Evolutionary conservation across 2,329 filamentous ascomycete genomes (phyloP).

Genomic region (Mycosphaerella arachidis): DNA sequence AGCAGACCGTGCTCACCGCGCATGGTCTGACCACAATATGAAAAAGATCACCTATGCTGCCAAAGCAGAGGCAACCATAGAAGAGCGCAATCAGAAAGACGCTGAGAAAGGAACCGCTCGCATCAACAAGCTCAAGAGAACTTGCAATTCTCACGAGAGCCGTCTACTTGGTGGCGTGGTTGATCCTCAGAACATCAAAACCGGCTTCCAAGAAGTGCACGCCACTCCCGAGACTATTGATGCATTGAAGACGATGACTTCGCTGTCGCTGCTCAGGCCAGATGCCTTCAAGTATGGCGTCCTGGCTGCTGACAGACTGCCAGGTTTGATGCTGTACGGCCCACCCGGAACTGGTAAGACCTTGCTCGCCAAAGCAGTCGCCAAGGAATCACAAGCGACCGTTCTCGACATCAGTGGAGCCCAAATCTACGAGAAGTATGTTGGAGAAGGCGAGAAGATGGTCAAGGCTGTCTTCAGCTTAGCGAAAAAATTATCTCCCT

Average conservation of each 20-base stretch:
- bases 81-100: not conserved
- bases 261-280: slow-evolving; percentile 77
- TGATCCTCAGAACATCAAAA: slow-evolving; percentile 74
- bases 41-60: slow-evolving; percentile 1
- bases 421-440: slow-evolving; percentile 92
- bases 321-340: slow-evolving; percentile 92
- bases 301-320: slow-evolving; percentile 82
- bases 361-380: slow-evolving; percentile 63
- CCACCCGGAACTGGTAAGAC: slow-evolving; percentile 88
- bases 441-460: slow-evolving; percentile 95
- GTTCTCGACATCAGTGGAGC: slow-evolving; percentile 83
- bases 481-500: slow-evolving; percentile 84
- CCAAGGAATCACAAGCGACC: slow-evolving; percentile 61
- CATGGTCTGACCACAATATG: slow-evolving; percentile 11
- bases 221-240: slow-evolving; percentile 77
- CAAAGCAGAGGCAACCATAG: not conserved
- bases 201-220: slow-evolving; percentile 83
- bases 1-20: slow-evolving; percentile 18
- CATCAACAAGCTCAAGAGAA: slow-evolving; percentile 50
- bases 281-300: slow-evolving; percentile 97
- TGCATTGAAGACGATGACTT: slow-evolving; percentile 82
- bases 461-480: slow-evolving; percentile 86
- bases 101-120: slow-evolving; percentile 10
- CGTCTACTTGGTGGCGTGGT: slow-evolving; percentile 77
- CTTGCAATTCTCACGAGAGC: slow-evolving; percentile 73